Percentiles rank a stretch among this genome's conserved stretches.
phyloP scores from a whole-genome alignment of 2,329 filamentous ascomycete genomes.

The Pezicula carpinea region DNA sequence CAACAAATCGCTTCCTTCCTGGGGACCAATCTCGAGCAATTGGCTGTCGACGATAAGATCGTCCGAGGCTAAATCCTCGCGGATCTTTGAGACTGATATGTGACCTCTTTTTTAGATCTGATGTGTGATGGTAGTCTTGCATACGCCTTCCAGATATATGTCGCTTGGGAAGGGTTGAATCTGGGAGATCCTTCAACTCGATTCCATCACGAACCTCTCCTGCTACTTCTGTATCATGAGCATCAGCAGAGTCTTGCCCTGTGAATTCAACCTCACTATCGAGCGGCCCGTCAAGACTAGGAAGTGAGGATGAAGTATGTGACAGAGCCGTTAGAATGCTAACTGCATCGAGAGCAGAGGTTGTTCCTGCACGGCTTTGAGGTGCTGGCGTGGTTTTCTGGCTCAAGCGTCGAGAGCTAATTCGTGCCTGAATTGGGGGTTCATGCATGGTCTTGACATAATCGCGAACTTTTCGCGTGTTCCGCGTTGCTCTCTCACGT shows the following conservation, averaged over 20 bases:
- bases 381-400: neutral
- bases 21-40: constrained; percentile 70
- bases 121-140: constrained; percentile 12
- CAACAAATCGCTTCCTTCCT: constrained; percentile 62
- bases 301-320: neutral
- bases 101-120: constrained; percentile 43
- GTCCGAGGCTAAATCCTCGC: constrained; percentile 46
- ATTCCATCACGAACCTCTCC: constrained; percentile 3
- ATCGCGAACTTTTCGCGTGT: constrained; percentile 3
- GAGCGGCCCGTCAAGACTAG: neutral
- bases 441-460: constrained; percentile 7
- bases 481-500: neutral
- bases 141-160: constrained; percentile 9
- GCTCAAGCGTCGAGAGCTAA: neutral
- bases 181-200: constrained; percentile 17
- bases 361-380: neutral
- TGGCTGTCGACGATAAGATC: constrained; percentile 54
- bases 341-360: neutral
- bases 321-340: neutral
- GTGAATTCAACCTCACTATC: neutral
- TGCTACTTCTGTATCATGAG: neutral
- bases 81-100: constrained; percentile 49
- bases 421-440: constrained; percentile 12
- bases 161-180: constrained; percentile 14
- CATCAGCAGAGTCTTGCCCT: neutral